A percentile compares a stretch with the other conserved stretches of the same genome.
Evolutionary conservation across 2,329 filamentous ascomycete genomes (phyloP).

Genomic region (Beauveria bassiana): DNA sequence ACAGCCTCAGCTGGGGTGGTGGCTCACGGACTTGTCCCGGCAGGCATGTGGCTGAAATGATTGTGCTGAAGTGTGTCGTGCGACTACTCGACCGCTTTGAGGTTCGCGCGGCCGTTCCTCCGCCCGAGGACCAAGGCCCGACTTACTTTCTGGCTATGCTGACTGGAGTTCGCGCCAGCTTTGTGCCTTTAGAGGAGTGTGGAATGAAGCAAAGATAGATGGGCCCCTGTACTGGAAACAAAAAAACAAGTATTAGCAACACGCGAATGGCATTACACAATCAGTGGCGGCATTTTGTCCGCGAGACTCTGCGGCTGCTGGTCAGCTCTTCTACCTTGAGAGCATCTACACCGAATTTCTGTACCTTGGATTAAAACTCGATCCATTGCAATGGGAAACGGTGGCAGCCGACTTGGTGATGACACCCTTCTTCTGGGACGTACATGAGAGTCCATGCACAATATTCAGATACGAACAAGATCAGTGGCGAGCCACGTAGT

Average conservation of each 20-base stretch:
- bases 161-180: slow-evolving; percentile 18
- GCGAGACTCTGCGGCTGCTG: not conserved
- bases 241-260: not conserved
- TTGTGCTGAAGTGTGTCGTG: slow-evolving; percentile 37
- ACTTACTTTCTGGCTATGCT: slow-evolving; percentile 48
- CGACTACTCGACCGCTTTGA: slow-evolving; percentile 37
- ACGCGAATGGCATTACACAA: not conserved
- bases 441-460: too few relatives aligned
- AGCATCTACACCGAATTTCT: not conserved
- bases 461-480: too few relatives aligned
- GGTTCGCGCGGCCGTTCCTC: slow-evolving; percentile 31
- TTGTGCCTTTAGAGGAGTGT: not conserved
- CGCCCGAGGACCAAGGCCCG: slow-evolving; percentile 26
- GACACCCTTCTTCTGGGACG: too few relatives aligned
- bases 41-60: slow-evolving; percentile 40
- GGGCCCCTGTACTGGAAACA: not conserved
- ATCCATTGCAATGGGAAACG: not conserved
- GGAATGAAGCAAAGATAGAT: not conserved
- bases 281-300: not conserved
- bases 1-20: slow-evolving; percentile 44
- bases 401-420: not conserved
- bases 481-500: too few relatives aligned
- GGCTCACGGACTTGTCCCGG: slow-evolving; percentile 44
- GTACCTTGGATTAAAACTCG: too few relatives aligned
- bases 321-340: not conserved